A percentile compares a stretch with the other conserved stretches of the same genome.
phyloP scores from a whole-genome alignment of 1,284 basidiomycete species.

The Stereum hirsutum region DNA sequence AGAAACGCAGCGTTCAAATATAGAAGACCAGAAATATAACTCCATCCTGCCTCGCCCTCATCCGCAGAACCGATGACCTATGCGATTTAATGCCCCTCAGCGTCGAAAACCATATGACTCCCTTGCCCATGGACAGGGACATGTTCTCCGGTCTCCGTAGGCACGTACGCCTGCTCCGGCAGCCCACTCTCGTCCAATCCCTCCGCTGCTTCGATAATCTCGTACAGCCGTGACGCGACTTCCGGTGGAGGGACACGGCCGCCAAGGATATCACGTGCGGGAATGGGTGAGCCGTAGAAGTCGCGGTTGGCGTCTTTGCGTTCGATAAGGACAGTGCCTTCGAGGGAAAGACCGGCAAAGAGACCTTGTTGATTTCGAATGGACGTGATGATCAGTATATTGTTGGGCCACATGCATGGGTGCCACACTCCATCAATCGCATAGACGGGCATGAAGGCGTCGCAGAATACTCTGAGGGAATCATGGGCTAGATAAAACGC shows the following conservation, averaged over 20 bases:
- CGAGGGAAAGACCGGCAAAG: constrained; percentile 91
- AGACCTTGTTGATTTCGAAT: constrained; percentile 48
- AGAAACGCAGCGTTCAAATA: too few relatives aligned
- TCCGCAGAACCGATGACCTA: too few relatives aligned
- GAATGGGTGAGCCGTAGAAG: constrained; percentile 91
- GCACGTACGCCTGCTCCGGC: constrained; percentile 77
- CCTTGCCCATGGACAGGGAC: constrained; percentile 27
- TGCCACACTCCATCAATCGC: not conserved
- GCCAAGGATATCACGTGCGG: constrained; percentile 82
- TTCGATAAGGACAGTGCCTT: constrained; percentile 93
- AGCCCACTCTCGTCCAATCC: constrained; percentile 73
- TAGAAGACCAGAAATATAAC: too few relatives aligned
- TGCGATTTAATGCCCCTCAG: constrained; percentile 37
- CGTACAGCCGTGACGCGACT: constrained; percentile 89
- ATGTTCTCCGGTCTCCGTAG: constrained; percentile 54
- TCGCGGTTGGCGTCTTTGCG: constrained; percentile 91
- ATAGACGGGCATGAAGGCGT: not conserved
- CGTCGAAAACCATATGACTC: constrained; percentile 59
- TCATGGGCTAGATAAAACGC: too few relatives aligned
- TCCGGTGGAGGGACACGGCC: constrained; percentile 95
- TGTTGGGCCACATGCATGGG: not conserved
- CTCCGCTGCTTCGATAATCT: constrained; percentile 88
- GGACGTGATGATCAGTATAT: not conserved
- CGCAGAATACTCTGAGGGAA: too few relatives aligned
- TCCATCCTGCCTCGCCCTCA: too few relatives aligned